Conservation (phyloP, 225 moss, liverwort and hornwort genomes). For the Pseudisothecium myosuroides region DNA sequence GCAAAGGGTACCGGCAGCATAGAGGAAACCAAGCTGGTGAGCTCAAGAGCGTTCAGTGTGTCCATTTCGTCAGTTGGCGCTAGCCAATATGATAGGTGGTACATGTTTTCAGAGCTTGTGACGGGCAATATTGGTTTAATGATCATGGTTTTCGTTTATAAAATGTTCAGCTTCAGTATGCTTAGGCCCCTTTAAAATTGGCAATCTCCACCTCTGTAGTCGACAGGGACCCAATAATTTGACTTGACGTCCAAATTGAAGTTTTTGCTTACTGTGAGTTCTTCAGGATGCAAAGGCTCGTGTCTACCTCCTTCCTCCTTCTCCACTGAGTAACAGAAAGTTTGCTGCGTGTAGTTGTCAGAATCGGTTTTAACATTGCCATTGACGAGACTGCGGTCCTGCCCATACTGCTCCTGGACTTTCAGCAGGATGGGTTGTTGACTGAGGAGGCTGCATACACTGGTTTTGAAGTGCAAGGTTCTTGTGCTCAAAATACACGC, state of each 20-base stretch:
- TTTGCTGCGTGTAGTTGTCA: not conserved
- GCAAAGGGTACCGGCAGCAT: slow-evolving; percentile 45
- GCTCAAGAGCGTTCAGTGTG: not conserved
- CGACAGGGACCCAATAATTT: not conserved
- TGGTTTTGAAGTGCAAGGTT: not conserved
- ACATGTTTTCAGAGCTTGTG: not conserved
- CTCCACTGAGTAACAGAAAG: not conserved
- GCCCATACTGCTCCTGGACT: not conserved
- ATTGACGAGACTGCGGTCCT: not conserved
- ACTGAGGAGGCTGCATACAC: not conserved
- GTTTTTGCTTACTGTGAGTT: not conserved
- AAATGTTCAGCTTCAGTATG: not conserved
- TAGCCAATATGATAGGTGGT: not conserved
- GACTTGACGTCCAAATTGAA: not conserved
- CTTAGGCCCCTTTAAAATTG: not conserved
- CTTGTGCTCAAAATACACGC: not conserved
- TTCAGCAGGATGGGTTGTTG: not conserved
- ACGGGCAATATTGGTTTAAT: not conserved
- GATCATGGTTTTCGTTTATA: not conserved
- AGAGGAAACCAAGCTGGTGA: slow-evolving; percentile 66
- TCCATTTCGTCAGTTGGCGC: not conserved
- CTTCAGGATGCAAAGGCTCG: not conserved
- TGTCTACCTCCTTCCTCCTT: not conserved
- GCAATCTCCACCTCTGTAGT: not conserved
- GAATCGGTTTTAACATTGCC: not conserved